Base-by-base conservation (phyloP, 1,284 basidiomycete species). In the Sanghuangporus weigelae region DNA sequence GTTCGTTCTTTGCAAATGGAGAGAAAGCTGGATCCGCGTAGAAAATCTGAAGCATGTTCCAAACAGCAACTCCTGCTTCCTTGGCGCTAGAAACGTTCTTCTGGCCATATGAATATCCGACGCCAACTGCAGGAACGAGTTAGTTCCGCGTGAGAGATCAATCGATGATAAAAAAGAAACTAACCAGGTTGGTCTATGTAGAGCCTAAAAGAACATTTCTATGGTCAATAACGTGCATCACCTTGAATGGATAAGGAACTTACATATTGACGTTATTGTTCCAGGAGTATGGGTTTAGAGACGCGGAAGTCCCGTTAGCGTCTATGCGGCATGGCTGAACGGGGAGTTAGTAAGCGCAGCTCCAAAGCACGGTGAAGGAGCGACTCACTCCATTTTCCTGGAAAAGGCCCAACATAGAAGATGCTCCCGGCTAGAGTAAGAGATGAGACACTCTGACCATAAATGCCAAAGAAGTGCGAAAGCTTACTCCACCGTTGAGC, bases 31-130 rank as follows among this genome's bases (percentile, higher is more conserved):
- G 71, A 69, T 87, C 81, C 12, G 78, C 72, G 59, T 89, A 78
- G 73, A 87, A 88, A n/a, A 88, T 83, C 72, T 90, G 87, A 61
- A 91, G 72, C 70, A 88, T 85, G 48, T 75, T 78, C 82, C 84
- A 90, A 10, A 86, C 74, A 68, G 84, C 84, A 11, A 75, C 71
- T 0, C 84, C 85, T 5, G 84, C 85, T 65, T 81, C 71, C 59
- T 79, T 75, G 7, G 83, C 82, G 6, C 81, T 84, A 11, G 78
- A 77, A 31, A 84, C 82, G 3, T 72, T 76, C 44, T 75, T 69
- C 7, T 74, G 74, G 14, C 84, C 84, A 69, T 85, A 78, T 0
- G 84, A 86, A 74, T 84, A 87, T 16, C 85, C 85, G 39, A 81
- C 80, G 10, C 84, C 84, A 40, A 85, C 79, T 69, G 39, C 7